phyloP scores from a whole-genome alignment of 441 rosid genomes.

The Macaranga tanarius region DNA sequence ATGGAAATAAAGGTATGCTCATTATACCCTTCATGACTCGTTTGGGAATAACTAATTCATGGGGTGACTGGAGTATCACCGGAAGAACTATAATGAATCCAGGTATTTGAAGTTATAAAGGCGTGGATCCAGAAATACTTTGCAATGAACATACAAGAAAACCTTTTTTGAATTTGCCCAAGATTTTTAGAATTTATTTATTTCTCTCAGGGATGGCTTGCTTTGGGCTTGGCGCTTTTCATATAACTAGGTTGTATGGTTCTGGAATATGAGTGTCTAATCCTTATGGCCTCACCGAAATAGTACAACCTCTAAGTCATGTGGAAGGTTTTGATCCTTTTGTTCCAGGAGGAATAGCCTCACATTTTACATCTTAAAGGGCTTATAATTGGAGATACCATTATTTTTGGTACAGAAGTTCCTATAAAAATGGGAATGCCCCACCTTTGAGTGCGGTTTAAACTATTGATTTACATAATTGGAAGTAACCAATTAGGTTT shows the following conservation, averaged over 20 bases:
- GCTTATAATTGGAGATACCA: no score
- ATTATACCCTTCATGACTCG: conserved; percentile 10
- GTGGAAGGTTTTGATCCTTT: no score
- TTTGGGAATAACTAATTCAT: conserved; percentile 24
- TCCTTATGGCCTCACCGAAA: neutral
- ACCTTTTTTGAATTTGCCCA: conserved; percentile 14
- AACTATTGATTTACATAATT: no score
- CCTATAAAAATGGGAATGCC: no score
- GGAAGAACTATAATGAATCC: conserved; percentile 19
- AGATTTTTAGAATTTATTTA: conserved; percentile 21
- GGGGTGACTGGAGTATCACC: conserved; percentile 18
- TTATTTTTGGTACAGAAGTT: no score
- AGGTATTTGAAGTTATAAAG: conserved; percentile 25
- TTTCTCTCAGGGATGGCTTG: neutral
- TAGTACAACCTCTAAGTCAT: no score
- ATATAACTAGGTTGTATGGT: conserved; percentile 19
- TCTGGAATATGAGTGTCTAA: conserved; percentile 11
- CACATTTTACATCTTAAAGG: no score
- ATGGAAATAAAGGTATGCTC: no score
- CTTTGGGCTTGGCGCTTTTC: conserved; percentile 17
- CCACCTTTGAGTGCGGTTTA: no score
- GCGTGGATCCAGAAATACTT: conserved; percentile 17
- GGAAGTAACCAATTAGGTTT: no score
- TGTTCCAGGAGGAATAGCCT: no score
- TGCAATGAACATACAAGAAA: neutral